These are phyloP conservation scores for Fusarium sp. DNA, from an alignment of 2,329 filamentous ascomycete genomes.

Conservation along the genomic window DNA sequence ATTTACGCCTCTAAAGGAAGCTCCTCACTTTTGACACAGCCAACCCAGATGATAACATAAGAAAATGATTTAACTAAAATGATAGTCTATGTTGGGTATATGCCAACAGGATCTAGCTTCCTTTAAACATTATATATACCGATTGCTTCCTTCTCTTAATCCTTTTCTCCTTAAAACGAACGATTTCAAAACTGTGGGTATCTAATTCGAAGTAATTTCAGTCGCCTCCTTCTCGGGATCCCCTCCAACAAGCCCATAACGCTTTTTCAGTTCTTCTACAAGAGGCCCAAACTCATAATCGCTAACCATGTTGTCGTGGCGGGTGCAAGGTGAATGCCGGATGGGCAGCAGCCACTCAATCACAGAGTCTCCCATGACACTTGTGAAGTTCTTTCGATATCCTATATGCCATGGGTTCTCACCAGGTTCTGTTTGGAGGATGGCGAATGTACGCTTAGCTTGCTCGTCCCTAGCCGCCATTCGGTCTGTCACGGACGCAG, in stretches of 20 bases:
- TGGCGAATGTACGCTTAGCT: constrained; percentile 79
- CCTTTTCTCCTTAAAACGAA: neutral
- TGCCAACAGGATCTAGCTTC: constrained; percentile 6
- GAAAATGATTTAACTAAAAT: neutral
- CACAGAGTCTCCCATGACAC: constrained; percentile 80
- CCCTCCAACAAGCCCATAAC: constrained; percentile 49
- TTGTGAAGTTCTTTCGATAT: constrained; percentile 76
- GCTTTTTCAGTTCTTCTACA: constrained; percentile 67
- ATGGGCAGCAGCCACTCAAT: constrained; percentile 87
- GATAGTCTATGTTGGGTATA: constrained; percentile 1
- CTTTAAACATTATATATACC: constrained; percentile 31
- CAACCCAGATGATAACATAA: neutral
- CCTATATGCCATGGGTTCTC: constrained; percentile 91
- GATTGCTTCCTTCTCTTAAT: constrained; percentile 12
- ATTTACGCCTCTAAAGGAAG: too few relatives aligned
- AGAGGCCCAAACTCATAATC: constrained; percentile 76
- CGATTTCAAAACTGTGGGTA: constrained; percentile 28
- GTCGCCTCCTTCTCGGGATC: constrained; percentile 30
- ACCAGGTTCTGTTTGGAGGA: constrained; percentile 78
- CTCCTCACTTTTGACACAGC: too few relatives aligned
- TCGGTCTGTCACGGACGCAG: constrained; percentile 31
- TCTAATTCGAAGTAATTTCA: constrained; percentile 40
- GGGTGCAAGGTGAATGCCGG: constrained; percentile 78
- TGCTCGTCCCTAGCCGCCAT: constrained; percentile 57
- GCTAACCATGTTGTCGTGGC: constrained; percentile 74